Percentiles rank a stretch among this genome's conserved stretches.
These are phyloP conservation scores for Rhizopogon sp. DNA, from an alignment of 768 basidiomycete genomes.

Conservation along the genomic window DNA sequence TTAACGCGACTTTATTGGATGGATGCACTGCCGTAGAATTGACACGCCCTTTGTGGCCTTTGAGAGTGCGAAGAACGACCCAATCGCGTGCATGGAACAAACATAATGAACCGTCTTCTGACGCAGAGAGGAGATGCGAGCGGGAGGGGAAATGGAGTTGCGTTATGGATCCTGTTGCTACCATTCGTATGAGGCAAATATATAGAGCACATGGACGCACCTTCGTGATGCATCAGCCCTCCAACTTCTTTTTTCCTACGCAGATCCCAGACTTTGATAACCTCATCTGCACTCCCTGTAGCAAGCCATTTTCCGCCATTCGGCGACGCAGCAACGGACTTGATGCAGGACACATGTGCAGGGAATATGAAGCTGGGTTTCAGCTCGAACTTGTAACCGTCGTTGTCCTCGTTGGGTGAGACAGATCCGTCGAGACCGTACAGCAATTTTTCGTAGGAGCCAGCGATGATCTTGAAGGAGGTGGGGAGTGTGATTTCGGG, in stretches of 20 bases:
- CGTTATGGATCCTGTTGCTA: constrained; percentile 78
- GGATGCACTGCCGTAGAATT: constrained; percentile 91
- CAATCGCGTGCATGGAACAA: constrained; percentile 94
- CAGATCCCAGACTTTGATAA: constrained; percentile 96
- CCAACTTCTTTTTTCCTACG: constrained; percentile 90
- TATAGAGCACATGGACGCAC: constrained; percentile 34
- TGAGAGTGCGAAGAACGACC: constrained; percentile 80
- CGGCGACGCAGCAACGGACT: constrained; percentile 84
- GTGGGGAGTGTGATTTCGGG: constrained; percentile 33
- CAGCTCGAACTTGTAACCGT: constrained; percentile 35
- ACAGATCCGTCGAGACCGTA: constrained; percentile 80
- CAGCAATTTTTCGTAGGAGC: constrained; percentile 94
- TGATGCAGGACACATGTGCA: constrained; percentile 91
- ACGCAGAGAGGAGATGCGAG: constrained; percentile 86
- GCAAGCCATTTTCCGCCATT: constrained; percentile 94
- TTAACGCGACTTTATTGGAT: constrained; percentile 85
- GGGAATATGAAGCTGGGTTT: constrained; percentile 94
- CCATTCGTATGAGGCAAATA: background rate
- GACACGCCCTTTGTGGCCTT: constrained; percentile 91
- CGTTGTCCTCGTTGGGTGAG: constrained; percentile 18
- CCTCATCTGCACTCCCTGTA: constrained; percentile 93
- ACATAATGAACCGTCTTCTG: constrained; percentile 87
- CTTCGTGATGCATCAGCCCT: constrained; percentile 91
- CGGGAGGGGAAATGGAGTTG: constrained; percentile 81
- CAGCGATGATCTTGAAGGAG: constrained; percentile 83